Base-by-base conservation (phyloP, 129 eudicot genomes). In the Arctium lappa region DNA sequence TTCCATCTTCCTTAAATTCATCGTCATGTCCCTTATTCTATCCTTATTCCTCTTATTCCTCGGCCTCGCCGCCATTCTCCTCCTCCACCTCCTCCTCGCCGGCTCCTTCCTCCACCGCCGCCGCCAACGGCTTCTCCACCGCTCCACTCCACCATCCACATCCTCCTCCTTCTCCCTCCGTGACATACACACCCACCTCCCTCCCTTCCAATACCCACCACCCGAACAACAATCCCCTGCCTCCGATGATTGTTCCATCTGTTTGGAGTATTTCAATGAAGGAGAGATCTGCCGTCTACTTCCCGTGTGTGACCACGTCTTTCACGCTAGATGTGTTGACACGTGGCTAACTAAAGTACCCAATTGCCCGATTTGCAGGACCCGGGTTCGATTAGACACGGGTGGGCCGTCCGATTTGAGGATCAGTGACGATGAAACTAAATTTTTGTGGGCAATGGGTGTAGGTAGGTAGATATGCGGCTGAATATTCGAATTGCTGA, bases 31-130 rank as follows among this genome's bases (percentile, higher is more conserved):
- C 44, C 74, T 90, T 32, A 82, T 91, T 8, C 73, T 90, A 29
- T 87, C 94, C 77, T 80, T 89, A 50, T 95, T 95, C 92, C 91
- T 93, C 86, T 77, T 95, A 74, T 92, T 95, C 86, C 77, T 95
- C 16, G 97, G 98, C 75, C 86, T 95, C 75, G 97, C 97, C 37
- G 91, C 93, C 76, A 79, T 95, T 13, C 80, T 89, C 56, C 90
- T 93, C 85, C 84, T 92, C 88, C 93, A 92, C 89, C 84, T 94
- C 86, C 91, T 93, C 90, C 75, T 95, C 63, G 86, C 86, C 82
- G 86, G 89, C 77, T 85, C 88, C 53, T 83, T 91, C 68, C 86
- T 89, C 87, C 92, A 77, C 84, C 94, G 87, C 83, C 92, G 86
- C 66, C 93, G 89, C 3, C 86, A 66, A 32, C 90, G 86, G 8